Evolutionary conservation across 78 protist species (phyloP).

Genomic region (Cyanophora paradoxa): DNA sequence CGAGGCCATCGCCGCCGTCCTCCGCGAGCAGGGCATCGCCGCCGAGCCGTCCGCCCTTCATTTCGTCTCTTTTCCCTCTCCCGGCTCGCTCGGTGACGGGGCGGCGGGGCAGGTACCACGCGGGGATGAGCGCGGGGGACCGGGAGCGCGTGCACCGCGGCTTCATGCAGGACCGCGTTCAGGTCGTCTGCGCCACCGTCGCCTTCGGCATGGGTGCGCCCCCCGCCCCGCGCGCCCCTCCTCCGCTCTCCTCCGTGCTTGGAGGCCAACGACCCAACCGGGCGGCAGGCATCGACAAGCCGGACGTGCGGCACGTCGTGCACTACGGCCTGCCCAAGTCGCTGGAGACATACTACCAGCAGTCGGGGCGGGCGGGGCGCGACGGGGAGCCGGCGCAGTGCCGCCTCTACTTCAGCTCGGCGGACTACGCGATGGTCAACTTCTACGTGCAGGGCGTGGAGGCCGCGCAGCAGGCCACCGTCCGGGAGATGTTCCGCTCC

Average conservation of each 20-base stretch:
- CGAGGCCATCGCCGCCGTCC: conserved; percentile 54
- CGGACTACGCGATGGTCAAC: conserved; percentile 19
- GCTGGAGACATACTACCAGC: conserved; percentile 85
- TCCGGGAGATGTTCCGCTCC: too few species aligned
- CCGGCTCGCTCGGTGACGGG: too few species aligned
- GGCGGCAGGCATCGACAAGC: conserved; percentile 58
- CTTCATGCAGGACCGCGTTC: conserved; percentile 66
- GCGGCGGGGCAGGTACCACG: too few species aligned
- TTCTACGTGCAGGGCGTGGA: too few species aligned
- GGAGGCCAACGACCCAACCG: conserved; percentile 88
- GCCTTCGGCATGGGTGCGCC: conserved; percentile 99
- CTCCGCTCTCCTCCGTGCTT: conserved; percentile 82
- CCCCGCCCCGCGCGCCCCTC: too few species aligned
- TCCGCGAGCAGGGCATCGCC: conserved; percentile 7
- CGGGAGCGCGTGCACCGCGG: conserved; percentile 49
- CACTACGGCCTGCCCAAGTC: conserved; percentile 88
- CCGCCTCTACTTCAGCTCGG: conserved; percentile 19
- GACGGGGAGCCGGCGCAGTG: conserved; percentile 60
- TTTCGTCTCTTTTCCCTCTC: too few species aligned
- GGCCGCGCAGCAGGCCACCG: too few species aligned
- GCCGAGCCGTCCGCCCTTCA: too few species aligned
- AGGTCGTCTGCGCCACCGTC: conserved; percentile 89
- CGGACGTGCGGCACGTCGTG: conserved; percentile 83
- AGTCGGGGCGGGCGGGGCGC: conserved; percentile 83
- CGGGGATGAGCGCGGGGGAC: conserved; percentile 42